These are phyloP conservation scores for Krasilnikovozyma curviuscula DNA, from an alignment of 768 basidiomycete genomes.

Conservation along the genomic window DNA sequence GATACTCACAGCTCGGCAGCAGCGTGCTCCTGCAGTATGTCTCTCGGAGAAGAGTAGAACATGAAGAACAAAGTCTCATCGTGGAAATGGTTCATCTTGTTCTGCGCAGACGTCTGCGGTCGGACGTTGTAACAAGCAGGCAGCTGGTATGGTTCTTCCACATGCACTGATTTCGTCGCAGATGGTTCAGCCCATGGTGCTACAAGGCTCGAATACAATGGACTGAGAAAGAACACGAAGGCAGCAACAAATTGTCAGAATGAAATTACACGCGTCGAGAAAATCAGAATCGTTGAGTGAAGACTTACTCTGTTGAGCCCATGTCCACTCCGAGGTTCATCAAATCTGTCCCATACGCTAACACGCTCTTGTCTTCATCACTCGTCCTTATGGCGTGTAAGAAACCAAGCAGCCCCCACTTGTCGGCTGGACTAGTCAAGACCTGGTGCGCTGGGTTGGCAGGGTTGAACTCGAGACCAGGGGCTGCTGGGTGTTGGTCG, in stretches of 20 bases:
- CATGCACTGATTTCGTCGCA: slow-evolving; percentile 46
- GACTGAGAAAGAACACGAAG: slow-evolving; percentile 31
- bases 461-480: background rate
- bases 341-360: slow-evolving; percentile 74
- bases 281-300: background rate
- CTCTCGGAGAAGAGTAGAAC: slow-evolving; percentile 86
- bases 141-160: slow-evolving; percentile 81
- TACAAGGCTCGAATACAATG: slow-evolving; percentile 78
- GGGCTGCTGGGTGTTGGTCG: background rate
- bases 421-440: slow-evolving; percentile 73
- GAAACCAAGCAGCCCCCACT: slow-evolving; percentile 78
- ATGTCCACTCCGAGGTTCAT: slow-evolving; percentile 83
- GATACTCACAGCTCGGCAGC: slow-evolving; percentile 75
- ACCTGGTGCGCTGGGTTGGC: slow-evolving; percentile 72
- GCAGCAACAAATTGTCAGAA: background rate
- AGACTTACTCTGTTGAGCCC: slow-evolving; percentile 57
- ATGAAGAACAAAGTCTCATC: slow-evolving; percentile 96
- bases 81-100: slow-evolving; percentile 39
- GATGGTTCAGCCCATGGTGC: slow-evolving; percentile 88
- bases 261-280: background rate
- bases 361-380: slow-evolving; percentile 60
- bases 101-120: slow-evolving; percentile 52
- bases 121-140: slow-evolving; percentile 85
- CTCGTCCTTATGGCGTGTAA: slow-evolving; percentile 36
- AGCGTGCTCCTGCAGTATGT: slow-evolving; percentile 81